These are phyloP conservation scores for Neophaeococcomyces mojaviensis DNA, from an alignment of 2,329 filamentous ascomycete species.

Conservation along the genomic window DNA sequence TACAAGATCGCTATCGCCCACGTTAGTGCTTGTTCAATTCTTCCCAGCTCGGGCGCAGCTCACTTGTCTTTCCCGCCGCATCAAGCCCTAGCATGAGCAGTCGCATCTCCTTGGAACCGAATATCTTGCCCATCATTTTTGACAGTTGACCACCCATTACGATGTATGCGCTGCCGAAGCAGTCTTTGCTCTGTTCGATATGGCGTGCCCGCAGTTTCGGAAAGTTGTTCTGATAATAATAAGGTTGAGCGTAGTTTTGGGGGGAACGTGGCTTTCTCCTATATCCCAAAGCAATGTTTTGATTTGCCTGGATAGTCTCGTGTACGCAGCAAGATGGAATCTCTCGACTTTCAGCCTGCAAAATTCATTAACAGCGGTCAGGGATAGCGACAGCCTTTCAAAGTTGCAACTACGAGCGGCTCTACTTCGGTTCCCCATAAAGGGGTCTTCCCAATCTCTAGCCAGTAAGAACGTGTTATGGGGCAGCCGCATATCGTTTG, in stretches of 20 bases:
- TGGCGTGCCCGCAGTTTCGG: background rate
- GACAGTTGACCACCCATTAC: constrained; percentile 89
- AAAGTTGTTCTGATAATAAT: background rate
- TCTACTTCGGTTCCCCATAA: no score
- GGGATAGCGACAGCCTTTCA: background rate
- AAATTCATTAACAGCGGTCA: background rate
- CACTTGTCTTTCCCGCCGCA: constrained; percentile 92
- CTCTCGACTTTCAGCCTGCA: background rate
- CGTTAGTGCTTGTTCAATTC: background rate
- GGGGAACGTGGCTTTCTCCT: background rate
- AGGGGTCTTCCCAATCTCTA: no score
- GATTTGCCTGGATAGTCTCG: background rate
- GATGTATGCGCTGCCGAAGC: constrained; percentile 10
- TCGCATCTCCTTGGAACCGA: constrained; percentile 98
- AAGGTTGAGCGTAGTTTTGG: background rate
- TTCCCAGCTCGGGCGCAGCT: constrained; percentile 17
- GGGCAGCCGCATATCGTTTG: no score
- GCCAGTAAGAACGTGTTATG: no score
- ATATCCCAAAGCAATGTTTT: background rate
- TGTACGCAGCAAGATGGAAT: background rate
- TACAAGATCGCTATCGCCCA: constrained; percentile 69
- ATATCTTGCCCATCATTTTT: constrained; percentile 97
- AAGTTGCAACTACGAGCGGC: no score
- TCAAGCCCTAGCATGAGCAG: constrained; percentile 97
- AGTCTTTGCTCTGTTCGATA: background rate